Conservation (phyloP, 2,329 filamentous ascomycete species). For the Stemphylium lycopersici region DNA sequence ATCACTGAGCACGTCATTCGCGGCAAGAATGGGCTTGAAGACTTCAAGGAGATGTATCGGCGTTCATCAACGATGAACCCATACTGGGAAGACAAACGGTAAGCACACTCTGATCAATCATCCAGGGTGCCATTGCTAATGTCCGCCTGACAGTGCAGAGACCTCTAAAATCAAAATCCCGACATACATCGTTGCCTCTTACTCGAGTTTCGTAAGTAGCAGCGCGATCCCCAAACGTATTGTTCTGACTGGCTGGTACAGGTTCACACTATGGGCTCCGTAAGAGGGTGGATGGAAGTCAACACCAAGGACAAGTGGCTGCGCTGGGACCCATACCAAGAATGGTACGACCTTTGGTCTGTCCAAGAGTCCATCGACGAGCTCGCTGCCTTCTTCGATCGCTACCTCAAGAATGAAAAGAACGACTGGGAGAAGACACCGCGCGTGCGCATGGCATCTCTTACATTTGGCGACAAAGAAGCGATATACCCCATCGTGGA, state of each 20-base stretch:
- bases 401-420: slow-evolving; percentile 51
- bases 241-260: not conserved
- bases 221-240: not conserved
- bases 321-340: slow-evolving; percentile 19
- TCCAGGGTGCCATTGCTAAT: not conserved
- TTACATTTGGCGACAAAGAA: slow-evolving; percentile 29
- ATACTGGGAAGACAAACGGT: slow-evolving; percentile 22
- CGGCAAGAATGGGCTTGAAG: slow-evolving; percentile 14
- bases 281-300: slow-evolving; percentile 18
- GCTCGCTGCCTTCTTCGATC: slow-evolving; percentile 52
- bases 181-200: slow-evolving; percentile 19
- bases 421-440: slow-evolving; percentile 59
- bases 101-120: not conserved
- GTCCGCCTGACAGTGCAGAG: not conserved
- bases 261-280: slow-evolving; percentile 23
- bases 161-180: slow-evolving; percentile 22
- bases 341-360: slow-evolving; percentile 27
- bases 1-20: slow-evolving; percentile 30
- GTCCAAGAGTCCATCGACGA: slow-evolving; percentile 17
- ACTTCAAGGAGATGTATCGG: slow-evolving; percentile 18
- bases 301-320: slow-evolving; percentile 23
- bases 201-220: slow-evolving; percentile 12
- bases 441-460: slow-evolving; percentile 51
- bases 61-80: slow-evolving; percentile 15
- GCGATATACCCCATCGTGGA: slow-evolving; percentile 21